phyloP scores from a whole-genome alignment of 352 stramenopile species.

The Phytopythium vexans region DNA sequence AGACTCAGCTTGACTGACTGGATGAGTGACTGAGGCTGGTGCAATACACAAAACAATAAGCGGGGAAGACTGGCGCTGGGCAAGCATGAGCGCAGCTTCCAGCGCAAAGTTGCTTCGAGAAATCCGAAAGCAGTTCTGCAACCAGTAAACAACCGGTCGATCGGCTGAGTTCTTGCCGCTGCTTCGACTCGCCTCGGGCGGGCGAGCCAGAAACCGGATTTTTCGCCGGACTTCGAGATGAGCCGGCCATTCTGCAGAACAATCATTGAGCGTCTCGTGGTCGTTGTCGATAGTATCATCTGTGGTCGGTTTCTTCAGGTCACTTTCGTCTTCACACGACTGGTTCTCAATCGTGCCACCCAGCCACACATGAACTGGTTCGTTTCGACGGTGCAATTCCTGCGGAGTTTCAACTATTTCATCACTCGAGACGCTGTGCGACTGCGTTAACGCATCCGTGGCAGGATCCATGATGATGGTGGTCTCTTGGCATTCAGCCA shows the following conservation, averaged over 20 bases:
- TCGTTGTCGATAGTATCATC: conserved; percentile 12
- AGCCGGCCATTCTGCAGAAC: conserved; percentile 38
- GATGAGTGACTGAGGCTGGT: conserved; percentile 44
- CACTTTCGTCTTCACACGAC: no score
- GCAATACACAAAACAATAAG: conserved; percentile 47
- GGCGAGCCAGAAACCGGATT: conserved; percentile 30
- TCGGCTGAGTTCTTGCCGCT: background rate
- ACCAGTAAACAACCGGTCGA: conserved; percentile 64
- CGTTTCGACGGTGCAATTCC: conserved; percentile 18
- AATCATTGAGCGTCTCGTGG: conserved; percentile 9
- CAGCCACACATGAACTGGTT: conserved; percentile 23
- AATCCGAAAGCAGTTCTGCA: conserved; percentile 58
- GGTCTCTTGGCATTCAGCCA: no score
- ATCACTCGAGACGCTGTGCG: no score
- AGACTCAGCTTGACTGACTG: conserved; percentile 46
- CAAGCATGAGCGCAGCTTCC: conserved; percentile 41
- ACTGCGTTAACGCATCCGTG: no score
- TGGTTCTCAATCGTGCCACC: background rate
- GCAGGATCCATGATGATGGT: no score
- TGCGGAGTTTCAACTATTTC: conserved; percentile 10
- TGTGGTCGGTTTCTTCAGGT: no score
- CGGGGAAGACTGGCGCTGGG: conserved; percentile 32
- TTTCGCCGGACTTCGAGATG: conserved; percentile 42
- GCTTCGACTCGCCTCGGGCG: conserved; percentile 3
- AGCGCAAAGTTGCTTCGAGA: conserved; percentile 62